Evolutionary conservation across 495 filamentous ascomycete genomes (phyloP).

Genomic region (Tuber indicum): DNA sequence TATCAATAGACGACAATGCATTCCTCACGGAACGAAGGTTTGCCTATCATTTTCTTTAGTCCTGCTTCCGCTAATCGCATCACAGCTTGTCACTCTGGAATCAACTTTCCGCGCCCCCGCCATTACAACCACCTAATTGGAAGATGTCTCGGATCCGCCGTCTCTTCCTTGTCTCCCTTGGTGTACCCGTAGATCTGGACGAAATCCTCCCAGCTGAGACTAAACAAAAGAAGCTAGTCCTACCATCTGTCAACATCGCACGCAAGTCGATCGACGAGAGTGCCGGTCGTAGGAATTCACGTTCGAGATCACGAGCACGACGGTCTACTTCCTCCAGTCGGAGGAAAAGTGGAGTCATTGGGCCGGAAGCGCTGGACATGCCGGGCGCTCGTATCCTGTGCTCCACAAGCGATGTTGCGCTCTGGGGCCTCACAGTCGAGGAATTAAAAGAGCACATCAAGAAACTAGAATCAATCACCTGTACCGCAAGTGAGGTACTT

Average conservation of each 20-base stretch:
- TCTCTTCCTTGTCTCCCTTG: conserved; percentile 90
- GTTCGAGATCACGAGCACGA: conserved; percentile 38
- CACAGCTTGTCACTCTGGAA: conserved; percentile 87
- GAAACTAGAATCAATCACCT: conserved; percentile 60
- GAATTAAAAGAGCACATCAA: conserved; percentile 71
- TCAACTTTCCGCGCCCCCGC: conserved; percentile 88
- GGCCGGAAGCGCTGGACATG: conserved; percentile 56
- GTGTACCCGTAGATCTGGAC: conserved; percentile 92
- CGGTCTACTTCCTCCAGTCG: conserved; percentile 40
- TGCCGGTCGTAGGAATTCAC: conserved; percentile 30
- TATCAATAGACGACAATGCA: conserved; percentile 48
- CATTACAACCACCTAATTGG: conserved; percentile 95
- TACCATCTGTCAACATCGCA: conserved; percentile 69
- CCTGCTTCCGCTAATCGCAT: conserved; percentile 43
- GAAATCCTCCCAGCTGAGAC: conserved; percentile 85
- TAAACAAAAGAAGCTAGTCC: conserved; percentile 94
- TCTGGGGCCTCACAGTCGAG: conserved; percentile 63
- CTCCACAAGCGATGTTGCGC: conserved; percentile 72
- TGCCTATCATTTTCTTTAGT: conserved; percentile 42
- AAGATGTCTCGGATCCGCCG: conserved; percentile 92
- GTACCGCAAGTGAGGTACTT: conserved; percentile 65
- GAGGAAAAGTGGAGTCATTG: conserved; percentile 21
- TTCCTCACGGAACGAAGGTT: conserved; percentile 58
- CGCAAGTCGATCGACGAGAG: conserved; percentile 22
- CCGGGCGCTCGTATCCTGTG: conserved; percentile 69